phyloP scores from a whole-genome alignment of 2,329 filamentous ascomycete species.

The Sclerotinia minor region DNA sequence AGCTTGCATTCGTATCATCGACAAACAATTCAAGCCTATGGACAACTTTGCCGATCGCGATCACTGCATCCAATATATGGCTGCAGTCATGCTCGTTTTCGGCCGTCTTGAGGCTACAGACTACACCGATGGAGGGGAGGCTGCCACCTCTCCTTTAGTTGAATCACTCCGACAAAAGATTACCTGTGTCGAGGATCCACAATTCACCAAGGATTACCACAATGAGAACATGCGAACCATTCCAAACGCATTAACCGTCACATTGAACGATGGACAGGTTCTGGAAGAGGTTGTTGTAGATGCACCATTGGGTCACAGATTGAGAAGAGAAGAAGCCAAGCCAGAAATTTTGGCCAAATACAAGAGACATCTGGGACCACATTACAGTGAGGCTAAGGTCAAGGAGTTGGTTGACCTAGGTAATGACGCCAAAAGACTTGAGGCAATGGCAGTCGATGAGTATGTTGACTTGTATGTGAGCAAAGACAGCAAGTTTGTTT shows the following conservation, averaged over 20 bases:
- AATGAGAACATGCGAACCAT: conserved; percentile 91
- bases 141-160: conserved; percentile 83
- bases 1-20: conserved; percentile 97
- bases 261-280: conserved; percentile 88
- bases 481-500: conserved; percentile 59
- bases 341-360: conserved; percentile 95
- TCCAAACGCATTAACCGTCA: conserved; percentile 93
- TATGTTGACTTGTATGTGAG: conserved; percentile 82
- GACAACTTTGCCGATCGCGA: conserved; percentile 99
- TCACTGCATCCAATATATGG: conserved; percentile 99
- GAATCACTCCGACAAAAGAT: conserved; percentile 93
- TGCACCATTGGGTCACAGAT: conserved; percentile 88
- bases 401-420: conserved; percentile 80
- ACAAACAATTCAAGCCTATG: conserved; percentile 99
- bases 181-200: conserved; percentile 91
- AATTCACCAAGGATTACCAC: conserved; percentile 96
- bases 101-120: conserved; percentile 90
- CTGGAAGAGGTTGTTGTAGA: conserved; percentile 90
- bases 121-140: conserved; percentile 90
- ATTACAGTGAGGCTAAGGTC: conserved; percentile 75
- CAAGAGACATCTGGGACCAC: conserved; percentile 83
- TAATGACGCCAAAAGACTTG: conserved; percentile 71
- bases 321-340: conserved; percentile 94
- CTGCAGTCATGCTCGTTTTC: conserved; percentile 91
- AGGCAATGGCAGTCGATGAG: conserved; percentile 82